Conservation (phyloP, 2,329 filamentous ascomycete genomes). For the Penicillium fuscoglaucum region DNA sequence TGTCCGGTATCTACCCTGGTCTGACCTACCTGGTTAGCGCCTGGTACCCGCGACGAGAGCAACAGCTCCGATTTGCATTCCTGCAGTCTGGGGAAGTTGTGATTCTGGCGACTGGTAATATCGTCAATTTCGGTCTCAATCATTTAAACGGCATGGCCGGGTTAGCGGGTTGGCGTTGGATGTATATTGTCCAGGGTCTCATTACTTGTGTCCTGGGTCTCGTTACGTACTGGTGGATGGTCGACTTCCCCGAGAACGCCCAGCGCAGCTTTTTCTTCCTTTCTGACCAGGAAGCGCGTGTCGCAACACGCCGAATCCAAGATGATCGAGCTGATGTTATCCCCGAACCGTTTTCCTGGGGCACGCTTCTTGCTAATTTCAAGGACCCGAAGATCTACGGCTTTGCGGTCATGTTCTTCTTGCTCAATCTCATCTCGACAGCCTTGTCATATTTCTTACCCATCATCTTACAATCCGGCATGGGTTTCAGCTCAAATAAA, state of each 20-base stretch:
- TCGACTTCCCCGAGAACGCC: constrained; percentile 66
- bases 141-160: constrained; percentile 58
- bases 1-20: constrained; percentile 51
- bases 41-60: constrained; percentile 65
- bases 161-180: constrained; percentile 66
- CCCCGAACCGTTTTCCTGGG: constrained; percentile 57
- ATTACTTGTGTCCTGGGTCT: constrained; percentile 61
- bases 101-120: constrained; percentile 64
- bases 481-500: constrained; percentile 55
- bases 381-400: constrained; percentile 63
- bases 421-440: constrained; percentile 64
- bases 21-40: constrained; percentile 51
- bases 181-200: constrained; percentile 66
- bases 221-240: constrained; percentile 68
- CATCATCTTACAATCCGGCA: constrained; percentile 56
- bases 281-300: constrained; percentile 54
- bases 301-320: constrained; percentile 60
- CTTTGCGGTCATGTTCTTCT: constrained; percentile 65
- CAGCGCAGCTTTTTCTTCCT: constrained; percentile 60
- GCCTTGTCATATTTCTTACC: constrained; percentile 66
- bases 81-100: constrained; percentile 65
- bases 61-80: constrained; percentile 66
- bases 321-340: constrained; percentile 62
- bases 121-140: constrained; percentile 70
- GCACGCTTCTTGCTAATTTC: constrained; percentile 57